Evolutionary conservation across 2,329 filamentous ascomycete genomes (phyloP).

Genomic region (Alternaria infectoria): DNA sequence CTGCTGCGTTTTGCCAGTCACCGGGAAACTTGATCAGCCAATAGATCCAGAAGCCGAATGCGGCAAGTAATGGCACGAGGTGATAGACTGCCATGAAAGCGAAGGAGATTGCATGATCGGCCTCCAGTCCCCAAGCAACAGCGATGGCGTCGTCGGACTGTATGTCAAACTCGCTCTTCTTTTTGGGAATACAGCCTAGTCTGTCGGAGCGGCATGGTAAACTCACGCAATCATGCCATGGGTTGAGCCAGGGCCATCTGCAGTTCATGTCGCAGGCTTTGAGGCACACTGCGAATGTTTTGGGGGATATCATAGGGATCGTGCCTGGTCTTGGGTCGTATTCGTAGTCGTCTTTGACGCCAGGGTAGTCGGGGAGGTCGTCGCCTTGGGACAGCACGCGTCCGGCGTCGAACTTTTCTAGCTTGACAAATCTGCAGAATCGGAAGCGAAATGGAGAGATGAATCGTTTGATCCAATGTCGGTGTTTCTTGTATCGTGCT

Average conservation of each 20-base stretch:
- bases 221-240: not conserved
- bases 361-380: not conserved
- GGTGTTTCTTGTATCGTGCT: not conserved
- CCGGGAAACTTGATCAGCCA: not conserved
- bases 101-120: not conserved
- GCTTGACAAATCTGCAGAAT: not conserved
- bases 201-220: not conserved
- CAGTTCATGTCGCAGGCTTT: not conserved
- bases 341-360: not conserved
- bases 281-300: not conserved
- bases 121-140: not conserved
- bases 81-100: slow-evolving; percentile 1
- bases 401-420: not conserved
- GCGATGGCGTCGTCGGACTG: not conserved
- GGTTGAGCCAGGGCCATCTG: not conserved
- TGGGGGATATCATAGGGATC: not conserved
- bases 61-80: not conserved
- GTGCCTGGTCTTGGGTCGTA: not conserved
- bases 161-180: not conserved
- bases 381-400: not conserved
- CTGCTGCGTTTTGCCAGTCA: slow-evolving; percentile 1
- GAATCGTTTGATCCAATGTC: not conserved
- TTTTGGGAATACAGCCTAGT: not conserved
- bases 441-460: not conserved
- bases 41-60: slow-evolving; percentile 5